phyloP scores from a whole-genome alignment of 441 rosid species.

The Populus hybrid region DNA sequence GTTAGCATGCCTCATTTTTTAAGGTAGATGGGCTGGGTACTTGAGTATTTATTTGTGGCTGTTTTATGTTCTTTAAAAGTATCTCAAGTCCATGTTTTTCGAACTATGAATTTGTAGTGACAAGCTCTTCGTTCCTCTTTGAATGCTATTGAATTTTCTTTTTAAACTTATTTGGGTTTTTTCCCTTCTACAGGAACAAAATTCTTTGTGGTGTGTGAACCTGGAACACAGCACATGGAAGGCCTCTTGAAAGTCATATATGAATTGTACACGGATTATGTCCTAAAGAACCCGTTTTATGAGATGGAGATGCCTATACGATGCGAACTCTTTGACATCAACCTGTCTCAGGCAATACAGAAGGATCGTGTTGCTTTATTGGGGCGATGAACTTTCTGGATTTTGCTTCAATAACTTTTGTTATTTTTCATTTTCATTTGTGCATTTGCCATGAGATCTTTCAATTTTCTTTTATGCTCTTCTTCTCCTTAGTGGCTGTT shows the following conservation, averaged over 20 bases:
- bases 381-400: constrained; percentile 40
- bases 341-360: constrained; percentile 70
- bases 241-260: constrained; percentile 69
- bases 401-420: background rate
- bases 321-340: constrained; percentile 90
- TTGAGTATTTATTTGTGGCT: background rate
- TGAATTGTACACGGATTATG: constrained; percentile 84
- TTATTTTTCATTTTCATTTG: background rate
- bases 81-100: background rate
- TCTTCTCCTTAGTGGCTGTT: background rate
- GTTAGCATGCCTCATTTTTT: too few relatives aligned
- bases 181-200: constrained; percentile 56
- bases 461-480: background rate
- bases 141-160: background rate
- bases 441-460: background rate
- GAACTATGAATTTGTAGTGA: background rate
- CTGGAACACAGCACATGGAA: constrained; percentile 82
- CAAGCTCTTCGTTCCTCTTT: background rate
- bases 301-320: constrained; percentile 99
- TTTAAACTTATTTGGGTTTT: background rate
- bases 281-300: constrained; percentile 89
- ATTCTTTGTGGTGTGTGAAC: constrained; percentile 89
- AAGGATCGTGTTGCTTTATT: constrained; percentile 65
- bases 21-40: too few relatives aligned
- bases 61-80: background rate